Percentiles rank a stretch among this genome's conserved stretches.
Evolutionary conservation across 768 basidiomycete species (phyloP).

Genomic region (Podaxis rugospora): DNA sequence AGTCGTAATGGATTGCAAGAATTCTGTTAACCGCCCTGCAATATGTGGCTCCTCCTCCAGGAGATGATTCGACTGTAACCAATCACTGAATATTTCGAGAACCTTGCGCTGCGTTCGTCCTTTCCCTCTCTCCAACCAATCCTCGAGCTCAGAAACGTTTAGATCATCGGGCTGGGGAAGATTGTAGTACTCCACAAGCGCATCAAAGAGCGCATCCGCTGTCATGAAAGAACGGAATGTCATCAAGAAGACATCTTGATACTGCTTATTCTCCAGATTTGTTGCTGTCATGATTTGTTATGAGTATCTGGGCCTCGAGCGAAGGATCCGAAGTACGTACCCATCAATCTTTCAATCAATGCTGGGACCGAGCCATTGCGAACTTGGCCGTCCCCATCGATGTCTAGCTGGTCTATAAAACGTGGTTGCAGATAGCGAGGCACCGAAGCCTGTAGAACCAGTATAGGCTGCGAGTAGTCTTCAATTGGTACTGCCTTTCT

Average conservation of each 20-base stretch:
- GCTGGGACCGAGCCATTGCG: slow-evolving; percentile 67
- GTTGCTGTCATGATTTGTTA: slow-evolving; percentile 16
- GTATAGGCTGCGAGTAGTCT: slow-evolving; percentile 28
- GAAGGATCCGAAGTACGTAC: neutral
- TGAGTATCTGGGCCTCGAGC: neutral
- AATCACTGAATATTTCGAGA: slow-evolving; percentile 49
- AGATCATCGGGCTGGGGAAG: slow-evolving; percentile 48
- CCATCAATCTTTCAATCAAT: slow-evolving; percentile 61
- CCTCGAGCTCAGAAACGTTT: slow-evolving; percentile 45
- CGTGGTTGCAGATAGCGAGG: slow-evolving; percentile 63
- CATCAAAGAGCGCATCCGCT: slow-evolving; percentile 62
- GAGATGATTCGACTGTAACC: slow-evolving; percentile 59
- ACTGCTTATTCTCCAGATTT: slow-evolving; percentile 25
- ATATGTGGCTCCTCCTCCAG: slow-evolving; percentile 64
- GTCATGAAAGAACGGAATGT: slow-evolving; percentile 81
- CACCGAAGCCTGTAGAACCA: slow-evolving; percentile 21
- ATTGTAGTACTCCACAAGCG: slow-evolving; percentile 61
- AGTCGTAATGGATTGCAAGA: slow-evolving; percentile 37
- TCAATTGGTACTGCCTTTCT: slow-evolving; percentile 14
- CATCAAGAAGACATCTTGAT: slow-evolving; percentile 67
- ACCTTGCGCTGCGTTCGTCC: slow-evolving; percentile 61
- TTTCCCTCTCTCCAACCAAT: slow-evolving; percentile 64
- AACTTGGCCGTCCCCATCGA: slow-evolving; percentile 62
- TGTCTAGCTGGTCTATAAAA: slow-evolving; percentile 57
- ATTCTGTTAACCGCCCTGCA: slow-evolving; percentile 50